Evolutionary conservation across 1,139 yeast genomes (phyloP), one percentile per base, ranked within the genome.

Genomic region (Candida sanyaensis): DNA sequence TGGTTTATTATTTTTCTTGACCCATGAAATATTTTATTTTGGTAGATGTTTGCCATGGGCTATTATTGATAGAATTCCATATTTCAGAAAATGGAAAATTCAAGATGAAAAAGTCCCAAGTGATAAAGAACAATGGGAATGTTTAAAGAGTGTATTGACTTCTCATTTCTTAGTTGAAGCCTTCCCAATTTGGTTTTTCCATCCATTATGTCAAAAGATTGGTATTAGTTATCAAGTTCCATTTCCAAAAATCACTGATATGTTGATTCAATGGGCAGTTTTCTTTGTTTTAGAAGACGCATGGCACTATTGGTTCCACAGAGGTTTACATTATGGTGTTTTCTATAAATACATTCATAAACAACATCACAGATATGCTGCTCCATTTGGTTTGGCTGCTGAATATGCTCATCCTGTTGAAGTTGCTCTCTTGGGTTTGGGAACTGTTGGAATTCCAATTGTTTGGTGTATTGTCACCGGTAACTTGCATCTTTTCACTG

Each of bases 331-430:
- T 68, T 78, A 83, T 62, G 96, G 96, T 46, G 78, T 83, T 56
- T 84, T 92, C 63, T 92, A 92, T 79, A 89, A 88, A 71, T 80
- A 86, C 66, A 89, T 92, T 59, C 98, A 92, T 75, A 92, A 92
- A 73, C 96, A 89, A 73, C 98, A 92, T 70, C 98, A 92, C 71
- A 84, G 91, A 67, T 92, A 91, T 65, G 96, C 97, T 27, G 97
- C 97, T 37, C 98, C 98, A 30, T 92, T 92, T 65, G 98, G 98
- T 23, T 75, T 92, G 53, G 86, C 97, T 46, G 98, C 98, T 26
- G 98, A 92, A 69, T 92, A 92, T 65, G 98, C 98, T 7, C 97
- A 92, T 63, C 98, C 98, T 4, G 76, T 86, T 31, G 98, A 92
- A 71, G 96, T 93, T 26, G 83, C 91, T 75, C 79, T 91, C 44